A percentile compares a stretch with the other conserved stretches of the same genome.
phyloP scores from a whole-genome alignment of 2,329 filamentous ascomycete species.

The Dactylellina parvicollis region DNA sequence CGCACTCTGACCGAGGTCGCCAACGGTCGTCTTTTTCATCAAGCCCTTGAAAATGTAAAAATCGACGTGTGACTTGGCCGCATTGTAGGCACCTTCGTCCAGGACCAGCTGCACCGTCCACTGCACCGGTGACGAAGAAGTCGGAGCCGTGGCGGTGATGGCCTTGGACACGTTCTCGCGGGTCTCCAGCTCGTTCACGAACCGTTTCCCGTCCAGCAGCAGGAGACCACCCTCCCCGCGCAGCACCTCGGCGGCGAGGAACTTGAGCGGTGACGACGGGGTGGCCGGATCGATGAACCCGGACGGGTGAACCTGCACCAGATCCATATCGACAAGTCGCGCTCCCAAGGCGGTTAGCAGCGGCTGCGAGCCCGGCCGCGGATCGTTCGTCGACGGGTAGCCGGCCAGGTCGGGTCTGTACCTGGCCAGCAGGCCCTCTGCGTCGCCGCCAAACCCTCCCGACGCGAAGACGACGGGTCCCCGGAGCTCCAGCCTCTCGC shows the following conservation, averaged over 20 bases:
- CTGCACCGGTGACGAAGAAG: slow-evolving; percentile 63
- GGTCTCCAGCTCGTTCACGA: slow-evolving; percentile 72
- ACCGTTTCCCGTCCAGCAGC: slow-evolving; percentile 64
- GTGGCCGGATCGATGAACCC: slow-evolving; percentile 70
- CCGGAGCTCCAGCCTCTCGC: slow-evolving; percentile 60
- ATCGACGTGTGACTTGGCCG: slow-evolving; percentile 68
- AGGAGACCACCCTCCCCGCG: slow-evolving; percentile 72
- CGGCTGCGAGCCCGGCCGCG: slow-evolving; percentile 67
- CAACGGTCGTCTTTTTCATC: slow-evolving; percentile 68
- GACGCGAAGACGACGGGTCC: slow-evolving; percentile 71
- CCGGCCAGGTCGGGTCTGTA: slow-evolving; percentile 70
- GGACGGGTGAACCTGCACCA: slow-evolving; percentile 73
- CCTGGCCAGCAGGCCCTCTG: slow-evolving; percentile 67
- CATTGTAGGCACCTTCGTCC: slow-evolving; percentile 69
- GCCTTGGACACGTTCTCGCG: slow-evolving; percentile 68
- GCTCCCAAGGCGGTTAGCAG: slow-evolving; percentile 62
- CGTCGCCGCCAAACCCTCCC: slow-evolving; percentile 73
- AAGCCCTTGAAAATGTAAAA: slow-evolving; percentile 73
- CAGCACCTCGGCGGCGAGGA: slow-evolving; percentile 72
- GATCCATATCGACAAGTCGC: slow-evolving; percentile 63
- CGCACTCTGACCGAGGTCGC: slow-evolving; percentile 63
- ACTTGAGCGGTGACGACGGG: slow-evolving; percentile 66
- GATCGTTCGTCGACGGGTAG: slow-evolving; percentile 72
- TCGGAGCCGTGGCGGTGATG: slow-evolving; percentile 62
- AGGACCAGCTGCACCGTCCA: slow-evolving; percentile 71